phyloP scores from a whole-genome alignment of 1,284 basidiomycete species.

The Fomitopsis palustris region DNA sequence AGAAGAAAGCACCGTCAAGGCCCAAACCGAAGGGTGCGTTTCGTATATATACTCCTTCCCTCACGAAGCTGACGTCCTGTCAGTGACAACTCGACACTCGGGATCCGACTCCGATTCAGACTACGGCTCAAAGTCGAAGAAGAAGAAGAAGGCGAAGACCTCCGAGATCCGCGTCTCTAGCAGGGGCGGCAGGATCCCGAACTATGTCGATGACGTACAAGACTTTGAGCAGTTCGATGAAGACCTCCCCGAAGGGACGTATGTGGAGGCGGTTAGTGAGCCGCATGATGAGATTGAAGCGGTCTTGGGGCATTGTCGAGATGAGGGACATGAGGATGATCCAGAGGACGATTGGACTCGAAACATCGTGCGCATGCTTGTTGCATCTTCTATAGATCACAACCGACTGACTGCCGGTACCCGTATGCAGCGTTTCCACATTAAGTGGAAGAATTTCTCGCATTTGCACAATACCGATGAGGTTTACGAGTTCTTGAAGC shows the following conservation, averaged over 20 bases:
- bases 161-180: conserved; percentile 77
- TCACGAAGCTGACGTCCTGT: neutral
- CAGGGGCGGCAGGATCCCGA: conserved; percentile 78
- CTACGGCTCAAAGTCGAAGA: conserved; percentile 82
- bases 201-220: conserved; percentile 82
- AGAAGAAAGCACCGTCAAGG: conserved; percentile 61
- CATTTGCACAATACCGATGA: conserved; percentile 97
- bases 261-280: conserved; percentile 43
- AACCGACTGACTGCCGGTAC: neutral
- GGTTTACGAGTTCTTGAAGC: conserved; percentile 91
- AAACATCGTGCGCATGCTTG: conserved; percentile 60
- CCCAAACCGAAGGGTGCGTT: conserved; percentile 60
- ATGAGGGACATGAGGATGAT: conserved; percentile 77
- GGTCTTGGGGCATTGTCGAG: conserved; percentile 78
- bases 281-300: conserved; percentile 84
- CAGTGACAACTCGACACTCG: conserved; percentile 44
- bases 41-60: conserved; percentile 7
- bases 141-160: conserved; percentile 71
- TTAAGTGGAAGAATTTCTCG: conserved; percentile 95
- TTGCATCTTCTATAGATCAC: conserved; percentile 1
- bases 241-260: conserved; percentile 47
- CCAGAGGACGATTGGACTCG: conserved; percentile 78
- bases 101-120: conserved; percentile 79
- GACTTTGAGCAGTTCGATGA: conserved; percentile 81
- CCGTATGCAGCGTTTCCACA: conserved; percentile 76